Evolutionary conservation across 768 basidiomycete genomes (phyloP), one percentile per base, ranked within the genome.

Genomic region (Macrolepiota albuminosa): DNA sequence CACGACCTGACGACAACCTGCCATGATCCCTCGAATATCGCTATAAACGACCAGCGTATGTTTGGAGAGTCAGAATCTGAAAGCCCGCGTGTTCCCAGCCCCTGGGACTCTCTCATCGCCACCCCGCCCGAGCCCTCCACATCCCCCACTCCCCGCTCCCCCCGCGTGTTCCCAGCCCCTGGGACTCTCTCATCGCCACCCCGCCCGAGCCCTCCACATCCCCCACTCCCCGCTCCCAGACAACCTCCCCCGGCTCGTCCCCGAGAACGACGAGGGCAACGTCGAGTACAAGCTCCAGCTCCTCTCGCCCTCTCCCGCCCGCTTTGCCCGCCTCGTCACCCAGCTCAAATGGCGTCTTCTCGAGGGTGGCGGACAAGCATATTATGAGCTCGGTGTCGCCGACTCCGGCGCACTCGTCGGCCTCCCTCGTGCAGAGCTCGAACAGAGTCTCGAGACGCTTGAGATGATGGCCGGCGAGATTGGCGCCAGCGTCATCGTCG

Each of bases 201-300:
- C 78, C 87, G 14, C 76, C 84, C 21, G 70, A 76, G 53, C 70
- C 74, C 29, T 67, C 75, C 10, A 67, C 24, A 55, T 69, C 64
- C n/a, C 72, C 70, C 26, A 76, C 71, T 63, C 72, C 73, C 7
- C 66, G 73, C 0, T 65, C 68, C 56, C 64, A 24, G 72, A 75
- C 52, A 68, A 72, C 48, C 76, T 89, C 3, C 89, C 89, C 0
- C 83, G 84, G 51, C 83, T 93, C 8, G 83, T 85, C 6, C 89
- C 91, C 1, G 92, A 94, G 68, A 81, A 82, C 21, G 91, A 94
- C 67, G 78, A 89, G 73, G 94, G 94, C 9, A 95, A 94, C 67
- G 86, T 97, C 60, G 94, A 97, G 73, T 97, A 97, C 78, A 97
- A 97, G 73, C 83, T 96, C 37, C 92, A 94, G 70, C 86, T 96